Evolutionary conservation across 163 green algal genomes (phyloP), one percentile per base, ranked within the genome.

Genomic region (Scenedesmus sp.): DNA sequence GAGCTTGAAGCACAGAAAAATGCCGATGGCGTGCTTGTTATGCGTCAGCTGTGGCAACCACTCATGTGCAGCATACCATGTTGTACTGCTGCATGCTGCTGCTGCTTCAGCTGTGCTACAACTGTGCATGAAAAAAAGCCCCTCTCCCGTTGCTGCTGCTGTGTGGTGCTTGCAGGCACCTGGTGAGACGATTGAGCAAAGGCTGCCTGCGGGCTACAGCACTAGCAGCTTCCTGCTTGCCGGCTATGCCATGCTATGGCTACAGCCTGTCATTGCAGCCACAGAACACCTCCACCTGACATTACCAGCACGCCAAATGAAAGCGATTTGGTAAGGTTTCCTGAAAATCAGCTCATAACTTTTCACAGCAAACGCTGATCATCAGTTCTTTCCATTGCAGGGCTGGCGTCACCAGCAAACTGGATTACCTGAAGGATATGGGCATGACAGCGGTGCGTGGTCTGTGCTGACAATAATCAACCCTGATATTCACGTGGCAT

Each of bases 361-460:
- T n/a, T n/a, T n/a, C n/a, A n/a, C n/a, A n/a, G n/a, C n/a, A n/a
- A n/a, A n/a, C n/a, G 49, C 61, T 76, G 30, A 40, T 22, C 3
- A 49, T 33, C 33, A 49, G 20, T 42, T 83, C 24, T 26, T 82
- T 35, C 16, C 40, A 20, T 10, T 68, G 85, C 68, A 89, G 85
- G 85, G 44, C 85, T 65, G 85, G 85, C n/a, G 83, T 89, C 68
- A 89, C 85, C 26, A 30, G 56, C 85, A 56, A 82, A 7, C 85
- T 89, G 37, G 85, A 89, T 16, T 83, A 49, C 68, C 26, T 89
- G 9, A 65, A 89, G n/a, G 85, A 89, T 12, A 42, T 89, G 37
- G 85, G 85, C n/a, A 89, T 89, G 85, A 89, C 85, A 65, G 40
- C 59, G 61, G 84, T 89, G 37, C 65, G 84, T 40, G 83, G 61